phyloP scores from a whole-genome alignment of 768 basidiomycete genomes.

The Aureoboletus auriporus region DNA sequence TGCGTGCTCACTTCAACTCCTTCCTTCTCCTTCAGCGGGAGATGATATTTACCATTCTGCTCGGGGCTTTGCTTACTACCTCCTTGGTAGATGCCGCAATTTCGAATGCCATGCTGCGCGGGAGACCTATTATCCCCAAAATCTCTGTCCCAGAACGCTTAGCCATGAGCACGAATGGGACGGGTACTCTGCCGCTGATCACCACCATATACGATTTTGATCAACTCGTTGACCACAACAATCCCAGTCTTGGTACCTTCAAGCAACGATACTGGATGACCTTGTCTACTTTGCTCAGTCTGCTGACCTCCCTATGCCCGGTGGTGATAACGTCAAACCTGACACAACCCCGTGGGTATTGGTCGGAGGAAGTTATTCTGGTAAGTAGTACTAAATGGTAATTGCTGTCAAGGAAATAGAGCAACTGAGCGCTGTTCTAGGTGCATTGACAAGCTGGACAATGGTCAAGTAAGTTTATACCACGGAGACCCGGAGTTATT shows the following conservation, averaged over 20 bases:
- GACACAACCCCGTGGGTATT: constrained; percentile 41
- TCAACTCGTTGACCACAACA: constrained; percentile 41
- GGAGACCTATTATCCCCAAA: constrained; percentile 11
- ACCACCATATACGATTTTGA: constrained; percentile 29
- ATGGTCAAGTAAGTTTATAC: constrained; percentile 55
- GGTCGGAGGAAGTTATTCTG: constrained; percentile 41
- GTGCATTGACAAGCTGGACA: constrained; percentile 56
- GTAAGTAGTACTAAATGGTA: constrained; percentile 3
- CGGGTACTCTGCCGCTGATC: constrained; percentile 22
- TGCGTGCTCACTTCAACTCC: too few relatives aligned
- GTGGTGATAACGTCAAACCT: constrained; percentile 58
- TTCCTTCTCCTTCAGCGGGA: background rate
- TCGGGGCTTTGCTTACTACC: constrained; percentile 7
- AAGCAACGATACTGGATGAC: constrained; percentile 75
- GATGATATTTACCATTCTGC: constrained; percentile 10
- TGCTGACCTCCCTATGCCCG: constrained; percentile 63
- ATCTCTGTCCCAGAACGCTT: constrained; percentile 10
- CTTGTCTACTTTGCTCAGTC: constrained; percentile 66
- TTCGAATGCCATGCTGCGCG: constrained; percentile 19
- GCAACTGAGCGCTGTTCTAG: constrained; percentile 5
- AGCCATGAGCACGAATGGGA: constrained; percentile 18
- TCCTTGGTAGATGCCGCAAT: constrained; percentile 19
- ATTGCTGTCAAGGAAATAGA: background rate
- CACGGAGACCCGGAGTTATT: too few relatives aligned
- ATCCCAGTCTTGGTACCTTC: constrained; percentile 64